Conservation (phyloP, 129 eudicot genomes). For the Centella asiatica region DNA sequence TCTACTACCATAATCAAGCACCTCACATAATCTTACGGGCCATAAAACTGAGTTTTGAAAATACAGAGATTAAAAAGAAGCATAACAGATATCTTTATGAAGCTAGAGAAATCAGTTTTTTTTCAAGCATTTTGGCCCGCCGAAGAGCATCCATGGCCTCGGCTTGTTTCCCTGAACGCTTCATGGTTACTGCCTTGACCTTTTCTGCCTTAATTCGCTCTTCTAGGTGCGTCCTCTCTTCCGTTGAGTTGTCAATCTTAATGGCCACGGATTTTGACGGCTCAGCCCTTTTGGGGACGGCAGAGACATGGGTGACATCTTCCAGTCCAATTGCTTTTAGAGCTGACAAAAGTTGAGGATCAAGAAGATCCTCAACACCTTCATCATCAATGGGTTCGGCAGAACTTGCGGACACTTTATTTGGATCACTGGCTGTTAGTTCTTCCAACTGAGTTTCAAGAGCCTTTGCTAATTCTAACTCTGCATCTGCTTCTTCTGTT, state of each 20-base stretch:
- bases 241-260: slow-evolving; percentile 24
- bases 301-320: slow-evolving; percentile 12
- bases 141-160: slow-evolving; percentile 93
- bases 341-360: slow-evolving; percentile 81
- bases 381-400: slow-evolving; percentile 39
- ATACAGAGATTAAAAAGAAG: neutral
- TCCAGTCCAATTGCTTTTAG: slow-evolving; percentile 68
- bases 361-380: slow-evolving; percentile 71
- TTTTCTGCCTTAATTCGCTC: slow-evolving; percentile 78
- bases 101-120: slow-evolving; percentile 47
- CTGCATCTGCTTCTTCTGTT: slow-evolving; percentile 83
- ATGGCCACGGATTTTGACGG: slow-evolving; percentile 16
- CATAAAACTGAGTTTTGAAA: neutral
- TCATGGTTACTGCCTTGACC: slow-evolving; percentile 65
- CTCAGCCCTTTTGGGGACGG: slow-evolving; percentile 28
- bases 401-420: slow-evolving; percentile 9
- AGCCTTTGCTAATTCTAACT: slow-evolving; percentile 75
- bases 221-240: slow-evolving; percentile 45
- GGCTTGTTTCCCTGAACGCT: slow-evolving; percentile 76
- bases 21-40: neutral
- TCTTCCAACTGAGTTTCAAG: slow-evolving; percentile 81
- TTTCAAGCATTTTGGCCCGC: slow-evolving; percentile 66
- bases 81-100: slow-evolving; percentile 9
- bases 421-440: slow-evolving; percentile 26
- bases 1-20: no score